Base-by-base conservation (phyloP, 1,284 basidiomycete species). In the Prillingera fragicola region DNA sequence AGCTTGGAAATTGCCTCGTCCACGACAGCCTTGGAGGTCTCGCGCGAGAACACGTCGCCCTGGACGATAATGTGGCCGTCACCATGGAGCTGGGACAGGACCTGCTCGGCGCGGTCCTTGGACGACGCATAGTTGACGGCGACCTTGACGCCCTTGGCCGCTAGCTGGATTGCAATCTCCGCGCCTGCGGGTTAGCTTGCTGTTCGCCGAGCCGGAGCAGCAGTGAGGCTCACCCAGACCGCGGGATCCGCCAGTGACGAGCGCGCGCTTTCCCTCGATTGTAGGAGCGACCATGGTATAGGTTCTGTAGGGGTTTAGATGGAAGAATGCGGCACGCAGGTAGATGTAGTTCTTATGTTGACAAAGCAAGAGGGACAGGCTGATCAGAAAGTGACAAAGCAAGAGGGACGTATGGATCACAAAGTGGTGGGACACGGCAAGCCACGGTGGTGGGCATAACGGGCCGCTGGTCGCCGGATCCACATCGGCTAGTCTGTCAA, bases 91-190 rank as follows among this genome's bases (percentile, higher is more conserved):
- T 17, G 23, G 14, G 38, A 36, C 38, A 48, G 48, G 3, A 47
- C 43, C 29, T 46, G 23, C 44, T 59, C 46, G 4, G 55, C 57
- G 35, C 57, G 47, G n/a, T 46, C 42, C 23, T 43, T 38, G 38
- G 44, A 45, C 3, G 35, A 41, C 3, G 50, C 45, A 42, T 59
- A 59, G 50, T 59, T 59, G 54, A 59, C 35, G 3, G 55, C 54
- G 21, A 54, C 45, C 23, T 24, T 34, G 28, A 43, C 55, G 23
- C 57, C 57, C 15, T 41, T 34, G 15, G 38, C 41, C 23, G 54
- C 54, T 7, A 56, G 50, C 34, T 44, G 40, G 26, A 45, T 44
- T 18, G 45, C 46, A 36, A 55, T 44, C 23, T 34, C 49, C 21
- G 53, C 53, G 17, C 53, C 52, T 54, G n/a, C n/a, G n/a, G 17